phyloP scores from a whole-genome alignment of 2,329 filamentous ascomycete species.

The Curvularia verruculosa region DNA sequence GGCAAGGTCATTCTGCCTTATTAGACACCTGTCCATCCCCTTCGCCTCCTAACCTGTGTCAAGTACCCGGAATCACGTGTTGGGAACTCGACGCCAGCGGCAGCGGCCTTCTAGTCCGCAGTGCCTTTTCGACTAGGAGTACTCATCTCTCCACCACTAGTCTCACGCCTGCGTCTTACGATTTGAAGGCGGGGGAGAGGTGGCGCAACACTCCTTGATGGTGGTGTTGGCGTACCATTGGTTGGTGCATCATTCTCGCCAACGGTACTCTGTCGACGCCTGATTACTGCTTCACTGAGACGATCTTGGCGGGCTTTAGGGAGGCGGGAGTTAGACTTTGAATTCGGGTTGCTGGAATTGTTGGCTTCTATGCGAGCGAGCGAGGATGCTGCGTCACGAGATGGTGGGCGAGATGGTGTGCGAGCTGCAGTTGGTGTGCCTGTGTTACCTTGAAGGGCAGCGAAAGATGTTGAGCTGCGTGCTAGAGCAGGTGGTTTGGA shows the following conservation, averaged over 20 bases:
- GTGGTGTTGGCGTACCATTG: conserved; percentile 1
- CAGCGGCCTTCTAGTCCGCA: conserved; percentile 22
- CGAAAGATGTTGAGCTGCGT: conserved; percentile 37
- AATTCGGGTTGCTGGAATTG: conserved; percentile 6
- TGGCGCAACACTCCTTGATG: conserved; percentile 13
- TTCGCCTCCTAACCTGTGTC: conserved; percentile 17
- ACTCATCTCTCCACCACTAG: conserved; percentile 43
- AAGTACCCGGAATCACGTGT: conserved; percentile 9
- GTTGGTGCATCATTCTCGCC: conserved; percentile 33
- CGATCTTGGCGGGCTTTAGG: conserved; percentile 44
- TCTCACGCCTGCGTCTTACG: conserved; percentile 42
- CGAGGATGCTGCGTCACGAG: conserved; percentile 36
- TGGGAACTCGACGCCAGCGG: background rate
- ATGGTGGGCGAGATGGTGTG: conserved; percentile 34
- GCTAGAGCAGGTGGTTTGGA: conserved; percentile 31
- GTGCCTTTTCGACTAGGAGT: conserved; percentile 37
- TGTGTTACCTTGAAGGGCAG: conserved; percentile 22
- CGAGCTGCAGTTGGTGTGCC: conserved; percentile 26
- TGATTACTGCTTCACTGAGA: conserved; percentile 36
- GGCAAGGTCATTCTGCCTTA: background rate
- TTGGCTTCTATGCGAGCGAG: conserved; percentile 35
- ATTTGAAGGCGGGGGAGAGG: conserved; percentile 44
- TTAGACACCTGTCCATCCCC: conserved; percentile 23
- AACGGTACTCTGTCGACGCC: conserved; percentile 34
- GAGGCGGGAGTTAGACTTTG: conserved; percentile 28